These are phyloP conservation scores for Populus alba DNA, from an alignment of 345 rosid species.

Conservation along the genomic window DNA sequence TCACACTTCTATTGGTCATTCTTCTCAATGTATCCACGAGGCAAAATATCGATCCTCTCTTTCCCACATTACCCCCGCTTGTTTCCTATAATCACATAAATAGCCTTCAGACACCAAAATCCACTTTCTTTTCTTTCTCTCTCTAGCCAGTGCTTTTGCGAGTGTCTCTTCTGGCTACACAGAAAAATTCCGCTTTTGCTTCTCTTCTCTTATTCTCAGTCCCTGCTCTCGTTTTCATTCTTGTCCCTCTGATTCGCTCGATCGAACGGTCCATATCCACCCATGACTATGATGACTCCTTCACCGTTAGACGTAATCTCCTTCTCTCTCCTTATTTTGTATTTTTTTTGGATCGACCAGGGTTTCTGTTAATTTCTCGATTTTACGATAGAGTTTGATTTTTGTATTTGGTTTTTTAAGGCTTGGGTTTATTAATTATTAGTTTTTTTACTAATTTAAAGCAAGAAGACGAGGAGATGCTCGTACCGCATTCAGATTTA, in stretches of 20 bases:
- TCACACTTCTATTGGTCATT: constrained; percentile 30
- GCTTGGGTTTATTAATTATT: constrained; percentile 1
- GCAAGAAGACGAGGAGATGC: constrained; percentile 95
- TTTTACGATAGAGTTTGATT: background rate
- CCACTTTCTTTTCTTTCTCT: constrained; percentile 15
- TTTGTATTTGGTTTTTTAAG: constrained; percentile 1
- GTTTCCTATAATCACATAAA: constrained; percentile 18
- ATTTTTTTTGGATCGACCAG: constrained; percentile 6
- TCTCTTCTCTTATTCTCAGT: background rate
- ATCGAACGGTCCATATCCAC: constrained; percentile 34
- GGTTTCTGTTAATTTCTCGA: background rate
- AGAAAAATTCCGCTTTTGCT: constrained; percentile 24
- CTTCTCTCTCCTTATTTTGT: constrained; percentile 12
- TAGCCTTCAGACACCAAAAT: constrained; percentile 29
- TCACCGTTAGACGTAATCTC: constrained; percentile 67
- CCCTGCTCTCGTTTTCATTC: background rate
- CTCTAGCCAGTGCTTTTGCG: constrained; percentile 30
- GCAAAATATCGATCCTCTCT: background rate
- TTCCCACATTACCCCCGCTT: constrained; percentile 14
- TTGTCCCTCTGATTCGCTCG: constrained; percentile 22
- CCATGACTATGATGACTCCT: constrained; percentile 86
- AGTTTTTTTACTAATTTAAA: constrained; percentile 33
- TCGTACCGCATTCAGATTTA: constrained; percentile 80
- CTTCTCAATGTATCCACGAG: background rate
- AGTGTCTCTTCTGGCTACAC: constrained; percentile 8